These are phyloP conservation scores for Cystobasidium pallidum DNA, from an alignment of 1,284 basidiomycete species.

Conservation along the genomic window DNA sequence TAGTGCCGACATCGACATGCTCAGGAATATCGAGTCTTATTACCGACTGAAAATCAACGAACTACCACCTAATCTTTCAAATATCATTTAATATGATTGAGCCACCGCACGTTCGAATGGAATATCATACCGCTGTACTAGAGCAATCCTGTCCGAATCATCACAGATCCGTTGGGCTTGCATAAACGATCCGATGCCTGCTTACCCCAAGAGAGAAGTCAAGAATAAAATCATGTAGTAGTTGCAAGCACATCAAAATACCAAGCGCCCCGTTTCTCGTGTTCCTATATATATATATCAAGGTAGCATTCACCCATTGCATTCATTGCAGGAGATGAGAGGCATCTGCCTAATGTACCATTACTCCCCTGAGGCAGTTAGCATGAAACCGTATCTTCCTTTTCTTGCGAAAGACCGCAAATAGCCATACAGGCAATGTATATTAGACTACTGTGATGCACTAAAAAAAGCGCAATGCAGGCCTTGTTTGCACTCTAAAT, in stretches of 20 bases:
- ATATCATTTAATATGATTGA: constrained; percentile 29
- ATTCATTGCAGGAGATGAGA: constrained; percentile 2
- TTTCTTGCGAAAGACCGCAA: not conserved
- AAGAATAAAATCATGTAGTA: constrained; percentile 2
- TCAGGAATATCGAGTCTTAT: constrained; percentile 50
- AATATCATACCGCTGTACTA: not conserved
- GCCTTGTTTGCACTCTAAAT: not conserved
- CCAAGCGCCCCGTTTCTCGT: not conserved
- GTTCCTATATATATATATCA: constrained; percentile 6
- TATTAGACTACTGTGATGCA: constrained; percentile 4
- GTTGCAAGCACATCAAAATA: constrained; percentile 2
- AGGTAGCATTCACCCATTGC: constrained; percentile 12
- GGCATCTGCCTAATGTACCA: constrained; percentile 10
- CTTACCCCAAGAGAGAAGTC: constrained; percentile 4
- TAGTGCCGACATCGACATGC: constrained; percentile 48
- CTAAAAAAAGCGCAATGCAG: constrained; percentile 8
- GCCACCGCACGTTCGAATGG: not conserved
- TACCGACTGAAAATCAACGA: constrained; percentile 44
- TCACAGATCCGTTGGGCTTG: not conserved
- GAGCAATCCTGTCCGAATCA: not conserved
- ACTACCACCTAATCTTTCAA: constrained; percentile 36
- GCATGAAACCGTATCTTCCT: not conserved
- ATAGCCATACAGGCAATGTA: constrained; percentile 21
- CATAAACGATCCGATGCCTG: too few relatives aligned
- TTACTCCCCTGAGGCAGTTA: not conserved